Evolutionary conservation across 2,329 filamentous ascomycete species (phyloP).

Genomic region (Nannizziopsis barbatae): DNA sequence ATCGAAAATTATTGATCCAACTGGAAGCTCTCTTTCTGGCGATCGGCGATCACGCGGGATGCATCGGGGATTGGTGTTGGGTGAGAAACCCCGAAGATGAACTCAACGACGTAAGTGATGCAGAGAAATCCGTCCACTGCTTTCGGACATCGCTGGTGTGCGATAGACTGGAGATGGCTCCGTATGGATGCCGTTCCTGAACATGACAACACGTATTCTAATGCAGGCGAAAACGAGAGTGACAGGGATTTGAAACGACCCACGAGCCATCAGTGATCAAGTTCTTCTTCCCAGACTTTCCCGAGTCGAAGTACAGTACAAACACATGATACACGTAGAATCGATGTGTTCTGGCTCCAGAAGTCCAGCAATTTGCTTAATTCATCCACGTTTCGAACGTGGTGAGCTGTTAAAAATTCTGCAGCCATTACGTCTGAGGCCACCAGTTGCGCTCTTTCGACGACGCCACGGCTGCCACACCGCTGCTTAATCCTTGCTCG

Average conservation of each 20-base stretch:
- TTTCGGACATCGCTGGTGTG: no score
- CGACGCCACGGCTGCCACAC: conserved; percentile 3
- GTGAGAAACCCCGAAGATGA: no score
- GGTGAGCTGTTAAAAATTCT: neutral
- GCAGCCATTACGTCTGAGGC: neutral
- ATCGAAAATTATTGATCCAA: no score
- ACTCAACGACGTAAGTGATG: no score
- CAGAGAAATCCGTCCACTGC: no score
- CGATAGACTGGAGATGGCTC: no score
- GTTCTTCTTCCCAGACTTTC: neutral
- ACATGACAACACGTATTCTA: neutral
- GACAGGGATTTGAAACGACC: conserved; percentile 1
- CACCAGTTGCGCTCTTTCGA: neutral
- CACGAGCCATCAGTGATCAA: neutral
- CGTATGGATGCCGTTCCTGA: no score
- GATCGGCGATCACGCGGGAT: no score
- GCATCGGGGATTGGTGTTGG: no score
- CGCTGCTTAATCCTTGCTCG: conserved; percentile 7
- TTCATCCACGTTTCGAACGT: neutral
- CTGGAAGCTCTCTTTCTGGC: no score
- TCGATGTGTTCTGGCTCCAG: no score
- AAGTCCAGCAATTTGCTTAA: neutral
- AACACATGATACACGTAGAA: no score
- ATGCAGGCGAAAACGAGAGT: neutral
- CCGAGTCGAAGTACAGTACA: neutral